phyloP scores from a whole-genome alignment of 805 yeast species.

The Saccharomycopsis sp. region DNA sequence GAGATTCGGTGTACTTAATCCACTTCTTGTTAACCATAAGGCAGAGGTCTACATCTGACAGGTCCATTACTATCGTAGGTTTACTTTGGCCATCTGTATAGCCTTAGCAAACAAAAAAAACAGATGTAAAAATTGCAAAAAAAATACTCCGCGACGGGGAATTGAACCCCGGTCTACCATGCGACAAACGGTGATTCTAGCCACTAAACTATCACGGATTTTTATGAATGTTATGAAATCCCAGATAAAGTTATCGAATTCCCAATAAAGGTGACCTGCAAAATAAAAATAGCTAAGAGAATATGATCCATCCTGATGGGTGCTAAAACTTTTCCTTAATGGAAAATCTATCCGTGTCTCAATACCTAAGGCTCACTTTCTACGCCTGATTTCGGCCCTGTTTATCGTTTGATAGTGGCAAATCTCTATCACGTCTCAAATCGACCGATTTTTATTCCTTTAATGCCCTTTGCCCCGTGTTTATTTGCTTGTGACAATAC shows the following conservation, averaged over 20 bases:
- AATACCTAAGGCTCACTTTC: too few species aligned
- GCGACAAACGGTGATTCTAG: conserved; percentile 35
- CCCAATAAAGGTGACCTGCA: too few species aligned
- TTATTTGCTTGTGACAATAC: neutral
- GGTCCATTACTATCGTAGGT: too few species aligned
- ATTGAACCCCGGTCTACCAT: conserved; percentile 23
- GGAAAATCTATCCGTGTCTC: too few species aligned
- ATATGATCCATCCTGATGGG: too few species aligned
- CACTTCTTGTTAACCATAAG: neutral
- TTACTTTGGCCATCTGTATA: too few species aligned
- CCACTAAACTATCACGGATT: conserved; percentile 34
- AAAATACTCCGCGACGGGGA: conserved; percentile 23
- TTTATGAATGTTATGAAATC: neutral
- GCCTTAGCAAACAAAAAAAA: neutral
- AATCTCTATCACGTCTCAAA: neutral
- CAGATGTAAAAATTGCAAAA: neutral
- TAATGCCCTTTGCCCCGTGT: neutral
- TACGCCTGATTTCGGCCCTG: too few species aligned
- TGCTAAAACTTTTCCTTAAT: too few species aligned
- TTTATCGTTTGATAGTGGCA: neutral
- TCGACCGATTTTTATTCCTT: neutral
- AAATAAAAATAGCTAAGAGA: too few species aligned
- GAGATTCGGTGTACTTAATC: neutral
- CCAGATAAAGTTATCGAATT: too few species aligned
- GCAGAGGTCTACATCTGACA: neutral